Conservation (phyloP, 2,329 filamentous ascomycete genomes). For the Tetracladium maxilliforme region DNA sequence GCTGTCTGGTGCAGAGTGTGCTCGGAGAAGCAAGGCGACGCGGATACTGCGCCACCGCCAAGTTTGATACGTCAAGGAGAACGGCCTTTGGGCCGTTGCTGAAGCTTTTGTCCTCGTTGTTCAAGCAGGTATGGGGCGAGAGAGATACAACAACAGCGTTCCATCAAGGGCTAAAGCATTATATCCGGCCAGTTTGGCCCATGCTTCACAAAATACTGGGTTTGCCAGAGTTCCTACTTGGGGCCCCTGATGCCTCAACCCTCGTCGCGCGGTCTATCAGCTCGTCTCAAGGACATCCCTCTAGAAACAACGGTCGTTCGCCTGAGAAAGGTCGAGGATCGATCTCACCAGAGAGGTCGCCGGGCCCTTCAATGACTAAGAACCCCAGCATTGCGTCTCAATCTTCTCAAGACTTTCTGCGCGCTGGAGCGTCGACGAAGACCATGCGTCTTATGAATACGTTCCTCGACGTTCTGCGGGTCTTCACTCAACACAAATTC, state of each 20-base stretch:
- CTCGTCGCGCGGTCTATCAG: constrained; percentile 2
- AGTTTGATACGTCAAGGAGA: constrained; percentile 47
- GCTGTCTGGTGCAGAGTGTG: constrained; percentile 46
- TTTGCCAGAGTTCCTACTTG: constrained; percentile 56
- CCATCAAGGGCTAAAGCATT: constrained; percentile 44
- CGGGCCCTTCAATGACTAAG: too few species aligned
- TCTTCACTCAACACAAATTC: constrained; percentile 71
- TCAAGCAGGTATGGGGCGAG: constrained; percentile 54
- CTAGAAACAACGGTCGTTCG: constrained; percentile 5
- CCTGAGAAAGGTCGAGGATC: too few species aligned
- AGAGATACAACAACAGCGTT: constrained; percentile 49
- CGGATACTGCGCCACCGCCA: constrained; percentile 51
- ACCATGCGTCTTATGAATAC: constrained; percentile 72
- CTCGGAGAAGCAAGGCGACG: constrained; percentile 43
- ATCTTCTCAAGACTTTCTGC: constrained; percentile 44
- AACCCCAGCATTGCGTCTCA: constrained; percentile 28
- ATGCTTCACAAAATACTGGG: constrained; percentile 45
- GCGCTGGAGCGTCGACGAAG: constrained; percentile 41
- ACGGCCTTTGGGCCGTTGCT: constrained; percentile 48
- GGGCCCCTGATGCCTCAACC: constrained; percentile 9
- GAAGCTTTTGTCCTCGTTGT: constrained; percentile 49
- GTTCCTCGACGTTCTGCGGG: constrained; percentile 70
- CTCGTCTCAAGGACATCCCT: constrained; percentile 3
- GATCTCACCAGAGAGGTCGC: too few species aligned
- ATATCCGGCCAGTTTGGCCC: constrained; percentile 49